Evolutionary conservation across 306 rosid species (phyloP).

Genomic region (Adenanthera pavonina): DNA sequence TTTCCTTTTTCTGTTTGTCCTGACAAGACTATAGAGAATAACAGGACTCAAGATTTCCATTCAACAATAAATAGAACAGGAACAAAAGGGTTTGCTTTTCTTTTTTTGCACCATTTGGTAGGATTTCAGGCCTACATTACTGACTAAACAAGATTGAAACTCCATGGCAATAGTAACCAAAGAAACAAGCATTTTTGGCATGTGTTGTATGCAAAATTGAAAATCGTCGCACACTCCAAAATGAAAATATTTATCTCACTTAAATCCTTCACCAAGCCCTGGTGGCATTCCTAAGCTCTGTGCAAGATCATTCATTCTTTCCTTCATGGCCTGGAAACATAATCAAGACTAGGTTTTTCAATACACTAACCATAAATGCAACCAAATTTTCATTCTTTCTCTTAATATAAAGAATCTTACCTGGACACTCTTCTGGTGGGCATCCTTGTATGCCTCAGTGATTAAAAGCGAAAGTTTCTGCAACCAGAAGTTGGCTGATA

Average conservation of each 20-base stretch:
- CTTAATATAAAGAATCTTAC: slow-evolving; percentile 40
- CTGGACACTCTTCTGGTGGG: slow-evolving; percentile 83
- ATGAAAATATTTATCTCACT: slow-evolving; percentile 47
- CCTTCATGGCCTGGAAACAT: slow-evolving; percentile 61
- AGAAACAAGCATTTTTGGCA: slow-evolving; percentile 44
- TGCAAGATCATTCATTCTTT: slow-evolving; percentile 61
- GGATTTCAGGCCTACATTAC: slow-evolving; percentile 19
- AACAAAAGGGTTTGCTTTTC: not conserved
- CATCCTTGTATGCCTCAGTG: slow-evolving; percentile 87
- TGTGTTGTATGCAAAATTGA: slow-evolving; percentile 60
- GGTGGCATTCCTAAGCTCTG: slow-evolving; percentile 59
- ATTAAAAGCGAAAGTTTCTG: slow-evolving; percentile 81
- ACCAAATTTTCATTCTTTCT: slow-evolving; percentile 21
- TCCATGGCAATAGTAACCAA: slow-evolving; percentile 34
- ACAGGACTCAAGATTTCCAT: not conserved
- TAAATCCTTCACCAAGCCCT: slow-evolving; percentile 46
- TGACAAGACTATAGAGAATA: not conserved
- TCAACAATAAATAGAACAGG: not conserved
- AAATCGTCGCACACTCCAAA: slow-evolving; percentile 35
- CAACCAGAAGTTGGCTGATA: slow-evolving; percentile 30
- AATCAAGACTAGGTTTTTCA: slow-evolving; percentile 28
- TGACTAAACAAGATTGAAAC: slow-evolving; percentile 26
- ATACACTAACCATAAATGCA: slow-evolving; percentile 26
- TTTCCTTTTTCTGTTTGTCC: not conserved
- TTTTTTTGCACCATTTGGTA: slow-evolving; percentile 13